Conservation (phyloP, 2,329 filamentous ascomycete species). For the Magnaporthiopsis incrustans region DNA sequence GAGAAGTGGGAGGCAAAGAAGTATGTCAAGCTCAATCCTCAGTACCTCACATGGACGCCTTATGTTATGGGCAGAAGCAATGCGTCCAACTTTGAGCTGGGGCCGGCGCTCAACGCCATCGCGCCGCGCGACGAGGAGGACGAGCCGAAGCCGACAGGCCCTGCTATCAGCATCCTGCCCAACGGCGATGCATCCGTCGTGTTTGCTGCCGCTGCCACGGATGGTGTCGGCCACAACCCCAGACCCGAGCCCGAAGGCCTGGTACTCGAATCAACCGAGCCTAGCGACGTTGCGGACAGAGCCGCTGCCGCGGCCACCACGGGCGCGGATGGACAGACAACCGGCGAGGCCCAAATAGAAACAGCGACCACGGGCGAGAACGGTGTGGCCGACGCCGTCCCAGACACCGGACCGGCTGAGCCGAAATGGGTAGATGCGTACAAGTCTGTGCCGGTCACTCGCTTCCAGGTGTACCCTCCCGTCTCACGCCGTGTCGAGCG, state of each 20-base stretch:
- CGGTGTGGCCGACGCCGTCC: not conserved
- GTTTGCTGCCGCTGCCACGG: not conserved
- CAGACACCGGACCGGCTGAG: constrained; percentile 13
- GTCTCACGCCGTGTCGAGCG: constrained; percentile 43
- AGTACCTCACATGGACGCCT: constrained; percentile 84
- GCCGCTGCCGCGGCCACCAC: constrained; percentile 2
- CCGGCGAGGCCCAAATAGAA: not conserved
- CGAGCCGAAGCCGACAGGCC: constrained; percentile 27
- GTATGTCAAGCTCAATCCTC: constrained; percentile 75
- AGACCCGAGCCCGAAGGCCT: constrained; percentile 16
- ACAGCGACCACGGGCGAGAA: not conserved
- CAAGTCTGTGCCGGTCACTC: constrained; percentile 54
- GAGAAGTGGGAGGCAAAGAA: constrained; percentile 82
- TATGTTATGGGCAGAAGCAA: constrained; percentile 92
- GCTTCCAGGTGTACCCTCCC: constrained; percentile 74
- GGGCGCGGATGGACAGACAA: not conserved
- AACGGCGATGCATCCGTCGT: constrained; percentile 23
- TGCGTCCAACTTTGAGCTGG: constrained; percentile 74
- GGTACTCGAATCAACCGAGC: constrained; percentile 15
- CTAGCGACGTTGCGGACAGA: constrained; percentile 12
- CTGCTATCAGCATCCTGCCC: constrained; percentile 21
- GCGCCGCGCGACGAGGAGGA: constrained; percentile 76
- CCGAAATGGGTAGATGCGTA: constrained; percentile 40
- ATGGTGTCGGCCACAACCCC: constrained; percentile 5
- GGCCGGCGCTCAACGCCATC: constrained; percentile 73